phyloP scores from a whole-genome alignment of 306 rosid species.

The Quillaja saponaria region DNA sequence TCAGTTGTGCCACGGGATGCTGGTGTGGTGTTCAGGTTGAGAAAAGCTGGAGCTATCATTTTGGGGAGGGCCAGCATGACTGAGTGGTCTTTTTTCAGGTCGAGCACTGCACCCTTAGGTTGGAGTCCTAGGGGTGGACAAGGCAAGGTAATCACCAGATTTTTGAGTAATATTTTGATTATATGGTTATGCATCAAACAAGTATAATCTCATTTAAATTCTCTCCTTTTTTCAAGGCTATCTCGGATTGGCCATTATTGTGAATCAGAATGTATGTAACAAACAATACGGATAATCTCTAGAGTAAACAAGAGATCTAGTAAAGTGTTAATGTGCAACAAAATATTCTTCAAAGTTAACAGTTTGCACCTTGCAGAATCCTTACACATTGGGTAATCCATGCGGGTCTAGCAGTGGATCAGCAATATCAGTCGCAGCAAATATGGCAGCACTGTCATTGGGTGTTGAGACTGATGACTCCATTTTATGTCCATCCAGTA shows the following conservation, averaged over 20 bases:
- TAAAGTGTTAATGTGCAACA: too few species aligned
- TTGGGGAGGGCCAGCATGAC: slow-evolving; percentile 59
- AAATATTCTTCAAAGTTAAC: too few species aligned
- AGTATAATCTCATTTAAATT: background rate
- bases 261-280: too few species aligned
- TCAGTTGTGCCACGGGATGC: slow-evolving; percentile 54
- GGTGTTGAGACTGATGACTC: slow-evolving; percentile 63
- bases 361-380: slow-evolving; percentile 34
- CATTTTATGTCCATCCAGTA: slow-evolving; percentile 50
- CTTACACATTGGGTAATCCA: slow-evolving; percentile 42
- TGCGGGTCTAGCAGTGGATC: slow-evolving; percentile 70
- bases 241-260: too few species aligned
- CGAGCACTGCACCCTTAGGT: slow-evolving; percentile 40
- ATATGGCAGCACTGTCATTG: slow-evolving; percentile 54
- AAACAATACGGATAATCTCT: too few species aligned
- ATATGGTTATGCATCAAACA: background rate
- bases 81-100: slow-evolving; percentile 51
- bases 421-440: slow-evolving; percentile 67
- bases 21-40: slow-evolving; percentile 42
- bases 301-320: too few species aligned
- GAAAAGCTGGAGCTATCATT: slow-evolving; percentile 54
- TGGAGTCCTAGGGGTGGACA: slow-evolving; percentile 56
- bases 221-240: background rate
- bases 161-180: too few species aligned
- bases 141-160: slow-evolving; percentile 53